Conservation (phyloP, 306 rosid species). For the Pachyrhizus erosus region DNA sequence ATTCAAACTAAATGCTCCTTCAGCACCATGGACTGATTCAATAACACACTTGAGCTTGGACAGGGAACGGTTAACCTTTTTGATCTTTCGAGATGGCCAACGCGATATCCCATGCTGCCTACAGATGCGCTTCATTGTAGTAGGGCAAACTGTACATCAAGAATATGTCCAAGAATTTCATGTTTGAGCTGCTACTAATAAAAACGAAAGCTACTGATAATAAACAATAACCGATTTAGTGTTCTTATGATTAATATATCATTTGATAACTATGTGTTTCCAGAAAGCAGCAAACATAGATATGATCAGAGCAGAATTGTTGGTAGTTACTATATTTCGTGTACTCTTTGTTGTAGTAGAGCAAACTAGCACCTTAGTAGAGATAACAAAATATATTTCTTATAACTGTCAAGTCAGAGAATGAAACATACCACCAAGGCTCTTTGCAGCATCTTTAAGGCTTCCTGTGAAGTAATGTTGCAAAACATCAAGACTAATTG, state of each 20-base stretch:
- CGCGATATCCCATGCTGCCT: slow-evolving; percentile 93
- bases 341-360: background rate
- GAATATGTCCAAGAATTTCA: slow-evolving; percentile 35
- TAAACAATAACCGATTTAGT: background rate
- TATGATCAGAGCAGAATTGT: background rate
- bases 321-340: slow-evolving; percentile 7
- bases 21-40: slow-evolving; percentile 86
- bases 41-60: slow-evolving; percentile 81
- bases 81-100: slow-evolving; percentile 96
- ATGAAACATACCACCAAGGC: slow-evolving; percentile 78
- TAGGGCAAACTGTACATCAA: slow-evolving; percentile 83
- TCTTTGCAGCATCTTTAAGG: slow-evolving; percentile 95
- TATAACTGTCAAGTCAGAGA: background rate
- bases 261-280: background rate
- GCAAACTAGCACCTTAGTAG: background rate
- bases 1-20: slow-evolving; percentile 71
- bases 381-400: slow-evolving; percentile 11
- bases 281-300: background rate
- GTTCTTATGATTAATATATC: background rate
- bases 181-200: background rate
- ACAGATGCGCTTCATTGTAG: slow-evolving; percentile 95
- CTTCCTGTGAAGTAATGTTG: slow-evolving; percentile 88
- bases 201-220: background rate
- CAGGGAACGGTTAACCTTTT: slow-evolving; percentile 81
- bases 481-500: slow-evolving; percentile 80